These are phyloP conservation scores for Alternaria postmessia DNA, from an alignment of 2,329 filamentous ascomycete species.

Conservation along the genomic window DNA sequence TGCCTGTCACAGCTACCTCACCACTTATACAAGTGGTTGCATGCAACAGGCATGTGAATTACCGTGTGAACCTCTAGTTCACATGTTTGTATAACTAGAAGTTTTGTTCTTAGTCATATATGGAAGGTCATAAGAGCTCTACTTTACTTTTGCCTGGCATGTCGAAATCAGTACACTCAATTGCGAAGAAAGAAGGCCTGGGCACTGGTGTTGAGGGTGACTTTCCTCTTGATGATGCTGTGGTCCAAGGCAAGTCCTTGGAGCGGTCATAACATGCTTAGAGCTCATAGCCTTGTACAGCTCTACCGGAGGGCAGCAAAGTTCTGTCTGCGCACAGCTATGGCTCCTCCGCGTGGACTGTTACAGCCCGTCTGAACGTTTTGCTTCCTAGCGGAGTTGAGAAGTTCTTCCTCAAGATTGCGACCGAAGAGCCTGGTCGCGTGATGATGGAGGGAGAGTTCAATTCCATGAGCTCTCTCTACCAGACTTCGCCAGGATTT, in stretches of 20 bases:
- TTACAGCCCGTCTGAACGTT: background rate
- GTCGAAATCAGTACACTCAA: background rate
- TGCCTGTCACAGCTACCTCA: background rate
- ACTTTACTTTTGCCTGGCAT: background rate
- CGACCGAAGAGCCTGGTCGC: background rate
- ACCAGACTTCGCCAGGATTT: background rate
- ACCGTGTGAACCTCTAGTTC: accelerated
- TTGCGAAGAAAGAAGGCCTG: background rate
- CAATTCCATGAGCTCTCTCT: background rate
- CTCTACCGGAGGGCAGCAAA: background rate
- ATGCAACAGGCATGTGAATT: accelerated
- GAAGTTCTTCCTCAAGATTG: background rate
- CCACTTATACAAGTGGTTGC: accelerated
- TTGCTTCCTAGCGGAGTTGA: background rate
- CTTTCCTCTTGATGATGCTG: background rate
- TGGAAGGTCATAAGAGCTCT: accelerated
- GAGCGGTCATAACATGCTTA: accelerated
- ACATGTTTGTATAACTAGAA: no score
- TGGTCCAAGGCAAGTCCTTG: background rate
- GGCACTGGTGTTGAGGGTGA: background rate
- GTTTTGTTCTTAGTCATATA: no score
- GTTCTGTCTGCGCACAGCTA: background rate
- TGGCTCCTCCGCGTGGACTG: background rate
- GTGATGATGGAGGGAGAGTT: background rate
- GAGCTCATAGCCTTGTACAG: background rate